Conservation (phyloP, 495 filamentous ascomycete species). For the Parathielavia appendiculata region DNA sequence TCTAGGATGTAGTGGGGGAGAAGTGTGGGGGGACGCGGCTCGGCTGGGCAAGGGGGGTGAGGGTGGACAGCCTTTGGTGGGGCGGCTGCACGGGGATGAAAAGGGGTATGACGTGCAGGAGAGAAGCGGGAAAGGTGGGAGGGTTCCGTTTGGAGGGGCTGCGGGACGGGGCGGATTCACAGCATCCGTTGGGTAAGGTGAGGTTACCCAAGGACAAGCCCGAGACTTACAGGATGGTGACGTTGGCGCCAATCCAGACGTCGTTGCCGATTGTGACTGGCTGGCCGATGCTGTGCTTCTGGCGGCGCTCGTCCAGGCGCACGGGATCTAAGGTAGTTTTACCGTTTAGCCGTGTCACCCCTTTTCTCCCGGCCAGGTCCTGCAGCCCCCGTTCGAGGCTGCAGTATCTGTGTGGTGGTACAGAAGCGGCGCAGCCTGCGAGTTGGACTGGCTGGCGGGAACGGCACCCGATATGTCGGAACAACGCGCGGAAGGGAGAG, state of each 20-base stretch:
- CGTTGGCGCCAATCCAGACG: slow-evolving; percentile 57
- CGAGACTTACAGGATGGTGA: slow-evolving; percentile 31
- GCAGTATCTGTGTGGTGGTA: background rate
- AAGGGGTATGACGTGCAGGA: background rate
- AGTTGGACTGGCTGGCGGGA: background rate
- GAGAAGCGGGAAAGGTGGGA: background rate
- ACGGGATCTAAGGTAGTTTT: slow-evolving; percentile 22
- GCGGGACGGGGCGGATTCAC: background rate
- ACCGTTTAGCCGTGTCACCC: slow-evolving; percentile 7
- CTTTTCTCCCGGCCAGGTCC: background rate
- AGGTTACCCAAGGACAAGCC: background rate
- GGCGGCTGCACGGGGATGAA: background rate
- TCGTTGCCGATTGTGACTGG: slow-evolving; percentile 32
- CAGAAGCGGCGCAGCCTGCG: no score
- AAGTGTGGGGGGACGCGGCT: no score
- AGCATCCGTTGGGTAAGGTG: no score
- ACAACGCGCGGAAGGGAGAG: background rate
- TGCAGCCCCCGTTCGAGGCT: background rate
- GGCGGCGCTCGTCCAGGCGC: slow-evolving; percentile 24
- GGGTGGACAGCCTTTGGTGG: no score
- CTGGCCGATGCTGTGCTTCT: slow-evolving; percentile 31
- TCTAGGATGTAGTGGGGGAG: no score
- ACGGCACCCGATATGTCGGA: slow-evolving; percentile 6
- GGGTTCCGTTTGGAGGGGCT: background rate
- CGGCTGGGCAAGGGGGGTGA: no score